These are phyloP conservation scores for Phylloporus arenicola DNA, from an alignment of 768 basidiomycete genomes.

Conservation along the genomic window DNA sequence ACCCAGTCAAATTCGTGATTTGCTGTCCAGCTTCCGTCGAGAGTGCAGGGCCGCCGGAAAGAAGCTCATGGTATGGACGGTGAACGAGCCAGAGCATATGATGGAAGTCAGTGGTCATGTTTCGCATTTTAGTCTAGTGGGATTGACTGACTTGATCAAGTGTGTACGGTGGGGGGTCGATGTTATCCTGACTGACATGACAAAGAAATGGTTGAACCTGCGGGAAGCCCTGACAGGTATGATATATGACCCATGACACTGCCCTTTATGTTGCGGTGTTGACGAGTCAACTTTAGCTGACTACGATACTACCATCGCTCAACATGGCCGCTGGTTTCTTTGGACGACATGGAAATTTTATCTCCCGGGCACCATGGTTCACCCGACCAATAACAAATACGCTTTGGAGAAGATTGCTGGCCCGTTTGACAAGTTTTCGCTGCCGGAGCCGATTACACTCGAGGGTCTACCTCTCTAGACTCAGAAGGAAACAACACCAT, in stretches of 20 bases:
- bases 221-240: constrained; percentile 53
- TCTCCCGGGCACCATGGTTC: constrained; percentile 39
- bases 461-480: constrained; percentile 14
- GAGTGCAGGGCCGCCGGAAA: constrained; percentile 80
- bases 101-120: constrained; percentile 59
- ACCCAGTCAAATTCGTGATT: constrained; percentile 2
- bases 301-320: constrained; percentile 58
- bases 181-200: constrained; percentile 75
- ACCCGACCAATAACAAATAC: constrained; percentile 24
- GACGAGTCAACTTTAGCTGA: constrained; percentile 40
- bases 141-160: constrained; percentile 31
- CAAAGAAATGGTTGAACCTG: constrained; percentile 61
- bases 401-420: constrained; percentile 50
- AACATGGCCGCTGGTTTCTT: constrained; percentile 63
- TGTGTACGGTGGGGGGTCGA: constrained; percentile 76
- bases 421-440: constrained; percentile 40
- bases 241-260: constrained; percentile 16
- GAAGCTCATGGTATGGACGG: constrained; percentile 92
- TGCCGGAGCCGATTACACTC: constrained; percentile 22
- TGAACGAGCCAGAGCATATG: constrained; percentile 85
- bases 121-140: not conserved
- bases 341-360: constrained; percentile 68
- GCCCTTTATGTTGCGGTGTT: not conserved
- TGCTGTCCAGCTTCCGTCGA: constrained; percentile 56
- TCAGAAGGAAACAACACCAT: not conserved